Conservation (phyloP, 2,329 filamentous ascomycete genomes). For the Cladorrhinum sp. region DNA sequence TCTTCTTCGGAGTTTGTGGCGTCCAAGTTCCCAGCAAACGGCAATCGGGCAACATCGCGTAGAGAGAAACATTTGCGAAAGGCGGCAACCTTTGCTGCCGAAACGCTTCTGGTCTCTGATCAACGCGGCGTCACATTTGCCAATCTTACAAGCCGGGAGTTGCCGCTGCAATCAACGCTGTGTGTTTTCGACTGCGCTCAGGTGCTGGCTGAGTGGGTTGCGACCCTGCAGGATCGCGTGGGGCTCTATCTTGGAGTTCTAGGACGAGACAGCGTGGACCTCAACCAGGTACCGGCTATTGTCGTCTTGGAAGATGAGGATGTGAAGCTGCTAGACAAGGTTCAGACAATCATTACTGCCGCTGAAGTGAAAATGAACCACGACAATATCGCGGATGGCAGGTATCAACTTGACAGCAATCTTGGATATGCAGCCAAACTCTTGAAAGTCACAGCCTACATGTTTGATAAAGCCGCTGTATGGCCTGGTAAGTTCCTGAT, state of each 20-base stretch:
- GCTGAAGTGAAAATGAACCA: conserved; percentile 77
- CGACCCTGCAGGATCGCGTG: conserved; percentile 90
- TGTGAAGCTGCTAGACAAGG: conserved; percentile 76
- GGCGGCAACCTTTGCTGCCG: conserved; percentile 92
- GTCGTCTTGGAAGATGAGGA: conserved; percentile 93
- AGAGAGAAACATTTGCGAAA: conserved; percentile 86
- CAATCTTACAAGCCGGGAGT: conserved; percentile 76
- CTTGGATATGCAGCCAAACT: conserved; percentile 83
- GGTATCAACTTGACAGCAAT: conserved; percentile 53
- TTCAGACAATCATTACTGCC: conserved; percentile 72
- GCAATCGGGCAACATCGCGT: conserved; percentile 54
- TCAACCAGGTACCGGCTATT: conserved; percentile 75
- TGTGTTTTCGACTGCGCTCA: conserved; percentile 93
- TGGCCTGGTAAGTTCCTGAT: conserved; percentile 73
- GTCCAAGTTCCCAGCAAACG: conserved; percentile 36
- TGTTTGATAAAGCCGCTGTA: conserved; percentile 83
- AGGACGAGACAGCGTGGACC: conserved; percentile 77
- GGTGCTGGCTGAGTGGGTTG: conserved; percentile 90
- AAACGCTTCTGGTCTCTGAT: conserved; percentile 85
- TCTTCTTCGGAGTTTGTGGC: conserved; percentile 47
- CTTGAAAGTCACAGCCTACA: conserved; percentile 76
- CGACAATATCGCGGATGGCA: conserved; percentile 39
- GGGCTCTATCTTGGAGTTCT: conserved; percentile 84
- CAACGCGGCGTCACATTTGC: conserved; percentile 82
- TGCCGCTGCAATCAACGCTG: conserved; percentile 86